Conservation (phyloP, 306 rosid species). For the Acacia acuminata region DNA sequence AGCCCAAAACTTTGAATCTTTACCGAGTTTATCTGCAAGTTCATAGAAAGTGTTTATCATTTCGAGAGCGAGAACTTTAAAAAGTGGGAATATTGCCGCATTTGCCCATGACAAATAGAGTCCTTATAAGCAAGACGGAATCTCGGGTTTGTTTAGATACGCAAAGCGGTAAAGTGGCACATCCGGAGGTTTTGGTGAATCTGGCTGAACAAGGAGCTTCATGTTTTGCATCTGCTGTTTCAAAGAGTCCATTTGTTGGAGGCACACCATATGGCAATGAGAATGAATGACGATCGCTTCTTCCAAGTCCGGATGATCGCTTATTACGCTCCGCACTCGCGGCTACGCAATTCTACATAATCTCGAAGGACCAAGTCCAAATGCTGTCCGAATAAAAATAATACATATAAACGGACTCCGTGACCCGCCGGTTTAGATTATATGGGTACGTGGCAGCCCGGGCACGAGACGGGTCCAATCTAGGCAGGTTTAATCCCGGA, state of each 20-base stretch:
- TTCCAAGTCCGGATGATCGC: slow-evolving; percentile 60
- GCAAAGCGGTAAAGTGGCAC: slow-evolving; percentile 75
- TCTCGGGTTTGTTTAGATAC: slow-evolving; percentile 79
- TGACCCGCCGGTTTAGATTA: no score
- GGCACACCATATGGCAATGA: slow-evolving; percentile 46
- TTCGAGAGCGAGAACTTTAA: slow-evolving; percentile 57
- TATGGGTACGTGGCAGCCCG: no score
- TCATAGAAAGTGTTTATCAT: slow-evolving; percentile 64
- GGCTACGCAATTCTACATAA: no score
- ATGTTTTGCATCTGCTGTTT: slow-evolving; percentile 30
- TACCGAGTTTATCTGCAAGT: slow-evolving; percentile 55
- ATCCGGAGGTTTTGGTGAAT: slow-evolving; percentile 38
- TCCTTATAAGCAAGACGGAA: slow-evolving; percentile 64
- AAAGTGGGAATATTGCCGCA: slow-evolving; percentile 63
- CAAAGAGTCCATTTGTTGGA: slow-evolving; percentile 32
- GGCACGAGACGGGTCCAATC: no score
- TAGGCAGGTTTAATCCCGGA: no score
- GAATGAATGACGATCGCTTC: slow-evolving; percentile 50
- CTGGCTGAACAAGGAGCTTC: slow-evolving; percentile 30
- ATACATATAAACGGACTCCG: no score
- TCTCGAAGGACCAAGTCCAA: no score
- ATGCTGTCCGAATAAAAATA: no score
- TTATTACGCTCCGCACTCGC: no score
- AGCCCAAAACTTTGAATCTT: slow-evolving; percentile 80
- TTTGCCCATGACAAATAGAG: slow-evolving; percentile 56